These are phyloP conservation scores for Botrytis deweyae DNA, from an alignment of 2,329 filamentous ascomycete species.

Conservation along the genomic window DNA sequence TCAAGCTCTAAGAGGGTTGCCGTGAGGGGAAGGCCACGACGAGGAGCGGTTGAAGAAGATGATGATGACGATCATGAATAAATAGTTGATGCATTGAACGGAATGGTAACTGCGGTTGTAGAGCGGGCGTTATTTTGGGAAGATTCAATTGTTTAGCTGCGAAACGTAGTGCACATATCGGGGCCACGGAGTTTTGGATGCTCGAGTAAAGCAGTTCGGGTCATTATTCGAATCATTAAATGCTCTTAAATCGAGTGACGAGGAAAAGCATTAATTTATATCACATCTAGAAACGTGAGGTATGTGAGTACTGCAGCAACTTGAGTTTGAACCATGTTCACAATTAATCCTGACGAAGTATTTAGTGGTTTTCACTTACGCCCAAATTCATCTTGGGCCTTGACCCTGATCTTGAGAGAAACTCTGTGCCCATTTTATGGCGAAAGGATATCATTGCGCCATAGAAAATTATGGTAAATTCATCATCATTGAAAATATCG, in stretches of 20 bases:
- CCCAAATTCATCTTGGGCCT: background rate
- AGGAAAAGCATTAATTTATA: background rate
- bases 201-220: background rate
- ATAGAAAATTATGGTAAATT: background rate
- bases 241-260: background rate
- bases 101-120: background rate
- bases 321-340: background rate
- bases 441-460: no score
- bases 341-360: background rate
- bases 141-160: background rate
- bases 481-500: background rate
- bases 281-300: background rate
- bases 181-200: background rate
- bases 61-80: constrained; percentile 14
- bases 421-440: background rate
- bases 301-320: no score
- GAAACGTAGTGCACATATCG: constrained; percentile 1
- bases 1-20: constrained; percentile 15
- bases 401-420: background rate
- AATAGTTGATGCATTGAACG: background rate
- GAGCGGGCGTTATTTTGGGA: background rate
- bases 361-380: background rate
- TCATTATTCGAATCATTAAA: background rate
- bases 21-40: constrained; percentile 1
- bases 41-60: constrained; percentile 3